These are phyloP conservation scores for Phoma sp. DNA, from an alignment of 2,329 filamentous ascomycete genomes.

Conservation along the genomic window DNA sequence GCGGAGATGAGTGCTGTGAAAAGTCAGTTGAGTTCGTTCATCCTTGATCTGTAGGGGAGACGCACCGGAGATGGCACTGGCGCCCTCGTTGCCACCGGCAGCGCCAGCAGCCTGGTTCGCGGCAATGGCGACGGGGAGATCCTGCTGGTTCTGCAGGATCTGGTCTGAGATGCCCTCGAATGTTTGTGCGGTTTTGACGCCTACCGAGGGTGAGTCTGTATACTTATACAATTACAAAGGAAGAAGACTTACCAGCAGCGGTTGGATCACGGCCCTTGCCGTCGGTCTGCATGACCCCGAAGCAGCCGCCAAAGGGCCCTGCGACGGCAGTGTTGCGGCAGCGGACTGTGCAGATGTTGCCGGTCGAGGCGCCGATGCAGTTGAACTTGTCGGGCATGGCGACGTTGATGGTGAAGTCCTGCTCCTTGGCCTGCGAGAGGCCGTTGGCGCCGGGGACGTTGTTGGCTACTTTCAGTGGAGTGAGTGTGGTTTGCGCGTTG, in stretches of 20 bases:
- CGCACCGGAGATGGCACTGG: conserved; percentile 51
- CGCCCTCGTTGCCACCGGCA: conserved; percentile 44
- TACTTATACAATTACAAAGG: conserved; percentile 17
- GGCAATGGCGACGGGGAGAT: conserved; percentile 57
- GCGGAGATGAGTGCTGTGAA: conserved; percentile 24
- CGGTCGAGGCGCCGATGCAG: conserved; percentile 59
- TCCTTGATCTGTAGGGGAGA: conserved; percentile 21
- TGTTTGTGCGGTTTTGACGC: conserved; percentile 56
- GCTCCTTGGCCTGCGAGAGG: conserved; percentile 62
- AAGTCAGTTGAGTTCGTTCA: conserved; percentile 13
- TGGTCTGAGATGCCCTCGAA: conserved; percentile 57
- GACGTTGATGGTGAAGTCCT: conserved; percentile 65
- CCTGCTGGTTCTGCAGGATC: conserved; percentile 58
- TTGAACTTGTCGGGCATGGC: conserved; percentile 62
- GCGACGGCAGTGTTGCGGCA: conserved; percentile 67
- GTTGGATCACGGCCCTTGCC: conserved; percentile 35
- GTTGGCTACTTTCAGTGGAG: conserved; percentile 61
- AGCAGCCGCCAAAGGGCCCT: conserved; percentile 68
- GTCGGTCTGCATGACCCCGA: conserved; percentile 64
- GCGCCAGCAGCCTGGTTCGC: conserved; percentile 55
- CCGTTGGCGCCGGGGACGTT: conserved; percentile 66
- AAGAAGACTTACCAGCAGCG: conserved; percentile 36
- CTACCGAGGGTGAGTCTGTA: conserved; percentile 34
- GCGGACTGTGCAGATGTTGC: conserved; percentile 67
- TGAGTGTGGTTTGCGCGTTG: conserved; percentile 52